phyloP scores from a whole-genome alignment of 1,139 yeast genomes.

The Debaryomyces psychrophilus region DNA sequence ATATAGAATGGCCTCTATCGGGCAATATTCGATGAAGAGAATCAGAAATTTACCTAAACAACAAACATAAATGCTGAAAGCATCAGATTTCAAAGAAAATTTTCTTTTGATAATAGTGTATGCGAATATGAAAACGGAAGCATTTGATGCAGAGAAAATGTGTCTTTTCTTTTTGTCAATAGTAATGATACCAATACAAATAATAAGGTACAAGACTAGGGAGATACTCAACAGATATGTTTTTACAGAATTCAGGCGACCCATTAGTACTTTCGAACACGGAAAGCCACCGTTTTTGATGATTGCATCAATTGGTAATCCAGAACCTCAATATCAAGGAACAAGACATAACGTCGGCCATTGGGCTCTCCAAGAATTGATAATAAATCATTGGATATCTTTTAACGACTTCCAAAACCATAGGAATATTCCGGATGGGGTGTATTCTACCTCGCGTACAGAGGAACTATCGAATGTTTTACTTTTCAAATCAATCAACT shows the following conservation, averaged over 20 bases:
- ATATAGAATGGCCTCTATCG: too few relatives aligned
- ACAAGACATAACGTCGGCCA: slow-evolving; percentile 86
- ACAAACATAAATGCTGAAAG: neutral
- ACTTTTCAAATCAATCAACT: slow-evolving; percentile 50
- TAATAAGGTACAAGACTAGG: slow-evolving; percentile 4
- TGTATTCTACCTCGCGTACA: slow-evolving; percentile 24
- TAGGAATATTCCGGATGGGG: slow-evolving; percentile 23
- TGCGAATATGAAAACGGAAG: neutral
- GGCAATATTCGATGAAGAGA: too few relatives aligned
- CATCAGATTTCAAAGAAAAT: neutral
- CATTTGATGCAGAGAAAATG: neutral
- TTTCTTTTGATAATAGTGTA: neutral
- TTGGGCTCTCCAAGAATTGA: slow-evolving; percentile 43
- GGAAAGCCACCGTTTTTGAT: slow-evolving; percentile 34
- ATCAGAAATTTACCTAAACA: neutral
- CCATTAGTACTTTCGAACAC: slow-evolving; percentile 11
- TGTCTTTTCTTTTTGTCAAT: neutral
- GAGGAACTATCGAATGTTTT: slow-evolving; percentile 26
- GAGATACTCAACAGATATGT: slow-evolving; percentile 1
- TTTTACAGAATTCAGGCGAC: neutral
- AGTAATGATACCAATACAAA: slow-evolving; percentile 7
- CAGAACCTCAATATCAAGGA: slow-evolving; percentile 59
- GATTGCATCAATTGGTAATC: slow-evolving; percentile 77
- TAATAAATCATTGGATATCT: slow-evolving; percentile 27
- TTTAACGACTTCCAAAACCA: slow-evolving; percentile 24